phyloP scores from a whole-genome alignment of 257 asterid species.

The Penstemon newberryi region DNA sequence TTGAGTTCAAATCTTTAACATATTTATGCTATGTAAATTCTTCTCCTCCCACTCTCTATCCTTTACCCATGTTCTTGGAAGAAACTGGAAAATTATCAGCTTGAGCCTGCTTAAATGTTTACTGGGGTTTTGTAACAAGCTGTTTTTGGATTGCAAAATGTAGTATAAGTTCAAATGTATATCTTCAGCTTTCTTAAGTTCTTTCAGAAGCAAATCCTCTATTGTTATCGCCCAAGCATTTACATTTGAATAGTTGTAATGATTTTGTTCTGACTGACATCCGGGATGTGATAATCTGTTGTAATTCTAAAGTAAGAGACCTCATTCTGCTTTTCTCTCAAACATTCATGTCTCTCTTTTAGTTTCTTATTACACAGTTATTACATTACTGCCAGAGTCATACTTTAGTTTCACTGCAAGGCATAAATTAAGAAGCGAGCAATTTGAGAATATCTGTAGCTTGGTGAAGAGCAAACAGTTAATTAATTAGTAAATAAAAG shows the following conservation, averaged over 20 bases:
- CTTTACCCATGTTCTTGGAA: not conserved
- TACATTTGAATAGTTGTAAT: not conserved
- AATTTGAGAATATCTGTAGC: conserved; percentile 1
- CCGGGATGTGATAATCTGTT: conserved; percentile 3
- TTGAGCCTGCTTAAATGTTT: not conserved
- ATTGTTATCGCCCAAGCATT: not conserved
- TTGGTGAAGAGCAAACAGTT: not conserved
- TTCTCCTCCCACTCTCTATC: no score
- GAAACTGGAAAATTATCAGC: not conserved
- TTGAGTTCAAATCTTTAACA: not conserved
- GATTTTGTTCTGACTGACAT: not conserved
- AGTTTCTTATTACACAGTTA: not conserved
- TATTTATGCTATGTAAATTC: not conserved
- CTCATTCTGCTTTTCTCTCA: not conserved
- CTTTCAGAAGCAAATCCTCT: not conserved
- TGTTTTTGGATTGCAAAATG: not conserved
- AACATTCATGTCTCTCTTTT: not conserved
- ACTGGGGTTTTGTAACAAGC: not conserved
- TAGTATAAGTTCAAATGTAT: not conserved
- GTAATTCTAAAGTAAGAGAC: not conserved
- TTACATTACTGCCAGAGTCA: not conserved
- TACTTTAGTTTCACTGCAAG: no score
- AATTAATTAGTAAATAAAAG: not conserved
- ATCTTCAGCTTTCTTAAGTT: not conserved
- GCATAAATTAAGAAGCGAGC: not conserved